Evolutionary conservation across 2,329 filamentous ascomycete species (phyloP).

Genomic region (Calonectria naviculata): DNA sequence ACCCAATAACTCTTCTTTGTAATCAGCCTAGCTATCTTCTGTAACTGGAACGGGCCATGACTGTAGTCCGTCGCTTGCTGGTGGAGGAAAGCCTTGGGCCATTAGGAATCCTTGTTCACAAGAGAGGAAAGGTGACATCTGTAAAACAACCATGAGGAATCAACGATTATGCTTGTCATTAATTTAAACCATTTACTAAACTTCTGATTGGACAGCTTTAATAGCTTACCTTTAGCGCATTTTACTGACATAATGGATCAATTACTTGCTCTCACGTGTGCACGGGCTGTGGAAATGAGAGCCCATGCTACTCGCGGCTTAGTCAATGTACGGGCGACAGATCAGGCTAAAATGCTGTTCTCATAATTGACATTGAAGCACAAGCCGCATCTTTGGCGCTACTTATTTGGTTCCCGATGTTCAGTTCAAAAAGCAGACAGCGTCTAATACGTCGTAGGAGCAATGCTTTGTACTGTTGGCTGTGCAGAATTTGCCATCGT

Average conservation of each 20-base stretch:
- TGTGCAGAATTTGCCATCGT: too few relatives aligned
- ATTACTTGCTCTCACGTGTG: not conserved
- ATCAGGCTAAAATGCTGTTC: too few relatives aligned
- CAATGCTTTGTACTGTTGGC: too few relatives aligned
- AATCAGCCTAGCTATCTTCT: not conserved
- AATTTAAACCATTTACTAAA: too few relatives aligned
- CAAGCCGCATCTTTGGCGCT: too few relatives aligned
- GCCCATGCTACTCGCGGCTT: too few relatives aligned
- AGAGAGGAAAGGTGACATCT: not conserved
- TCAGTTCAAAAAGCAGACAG: too few relatives aligned
- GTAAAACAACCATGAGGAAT: not conserved
- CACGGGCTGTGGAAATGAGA: too few relatives aligned
- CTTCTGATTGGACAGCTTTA: not conserved
- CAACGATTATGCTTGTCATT: not conserved
- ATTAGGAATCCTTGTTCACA: not conserved
- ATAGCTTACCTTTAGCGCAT: not conserved
- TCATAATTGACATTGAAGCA: too few relatives aligned
- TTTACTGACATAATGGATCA: not conserved
- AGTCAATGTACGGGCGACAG: too few relatives aligned
- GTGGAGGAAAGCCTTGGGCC: not conserved
- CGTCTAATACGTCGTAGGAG: too few relatives aligned
- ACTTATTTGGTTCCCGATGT: too few relatives aligned
- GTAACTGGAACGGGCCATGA: not conserved
- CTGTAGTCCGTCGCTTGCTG: not conserved
- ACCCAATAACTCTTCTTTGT: not conserved